Conservation (phyloP, 1,284 basidiomycete genomes). For the Marasmius fiardii region DNA sequence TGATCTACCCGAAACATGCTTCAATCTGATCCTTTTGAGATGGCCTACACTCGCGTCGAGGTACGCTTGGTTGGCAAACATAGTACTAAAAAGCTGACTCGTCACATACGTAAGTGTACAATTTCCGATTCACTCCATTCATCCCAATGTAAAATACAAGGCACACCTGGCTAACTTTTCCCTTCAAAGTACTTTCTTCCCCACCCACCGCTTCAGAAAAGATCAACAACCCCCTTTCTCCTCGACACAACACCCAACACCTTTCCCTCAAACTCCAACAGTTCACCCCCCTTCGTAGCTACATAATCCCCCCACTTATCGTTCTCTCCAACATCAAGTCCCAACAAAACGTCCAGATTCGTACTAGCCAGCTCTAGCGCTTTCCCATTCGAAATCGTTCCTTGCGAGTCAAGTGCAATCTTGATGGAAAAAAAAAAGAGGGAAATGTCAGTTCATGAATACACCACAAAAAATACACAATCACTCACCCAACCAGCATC, state of each 20-base stretch:
- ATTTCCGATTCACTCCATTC: too few species aligned
- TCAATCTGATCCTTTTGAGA: too few species aligned
- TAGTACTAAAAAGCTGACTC: too few species aligned
- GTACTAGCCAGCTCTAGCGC: conserved; percentile 59
- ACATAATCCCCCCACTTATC: conserved; percentile 48
- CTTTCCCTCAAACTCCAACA: conserved; percentile 57
- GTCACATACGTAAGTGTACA: too few species aligned
- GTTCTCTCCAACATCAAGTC: conserved; percentile 23
- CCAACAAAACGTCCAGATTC: conserved; percentile 60
- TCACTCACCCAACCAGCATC: conserved; percentile 47
- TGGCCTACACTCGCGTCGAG: too few species aligned
- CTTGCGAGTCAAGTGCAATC: conserved; percentile 24
- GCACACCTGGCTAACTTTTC: too few species aligned
- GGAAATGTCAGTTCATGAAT: not conserved
- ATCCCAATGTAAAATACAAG: too few species aligned
- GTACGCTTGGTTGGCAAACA: too few species aligned
- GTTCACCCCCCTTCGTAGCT: conserved; percentile 52
- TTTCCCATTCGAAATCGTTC: conserved; percentile 43
- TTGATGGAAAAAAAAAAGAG: conserved; percentile 4
- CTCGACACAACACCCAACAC: conserved; percentile 58
- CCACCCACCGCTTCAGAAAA: conserved; percentile 25
- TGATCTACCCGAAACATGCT: too few species aligned
- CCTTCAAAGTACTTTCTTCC: too few species aligned
- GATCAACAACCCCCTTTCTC: conserved; percentile 38
- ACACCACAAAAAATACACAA: not conserved